These are phyloP conservation scores for Malassezia arunalokei DNA, from an alignment of 1,284 basidiomycete species.

Conservation along the genomic window DNA sequence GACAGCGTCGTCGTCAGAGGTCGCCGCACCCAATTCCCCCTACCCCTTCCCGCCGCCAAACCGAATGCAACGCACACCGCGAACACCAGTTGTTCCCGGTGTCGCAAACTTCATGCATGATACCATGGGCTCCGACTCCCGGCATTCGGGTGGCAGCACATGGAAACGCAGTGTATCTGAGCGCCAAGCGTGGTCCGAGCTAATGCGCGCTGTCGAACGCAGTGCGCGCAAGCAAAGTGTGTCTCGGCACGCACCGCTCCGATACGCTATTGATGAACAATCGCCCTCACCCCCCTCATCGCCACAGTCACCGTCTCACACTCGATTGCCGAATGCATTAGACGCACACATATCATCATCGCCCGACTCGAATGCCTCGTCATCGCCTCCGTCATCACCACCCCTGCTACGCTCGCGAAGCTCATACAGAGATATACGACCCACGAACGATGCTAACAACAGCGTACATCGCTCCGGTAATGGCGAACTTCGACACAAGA, in stretches of 20 bases:
- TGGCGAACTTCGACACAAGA: slow-evolving; percentile 10
- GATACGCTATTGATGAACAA: not conserved
- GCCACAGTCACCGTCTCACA: not conserved
- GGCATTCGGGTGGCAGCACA: slow-evolving; percentile 42
- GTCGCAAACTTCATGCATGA: slow-evolving; percentile 6
- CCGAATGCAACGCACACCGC: not conserved
- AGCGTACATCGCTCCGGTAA: no score
- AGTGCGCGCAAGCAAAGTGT: slow-evolving; percentile 28
- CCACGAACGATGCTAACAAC: not conserved
- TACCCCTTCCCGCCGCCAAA: not conserved
- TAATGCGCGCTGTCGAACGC: slow-evolving; percentile 39
- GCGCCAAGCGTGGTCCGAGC: slow-evolving; percentile 39
- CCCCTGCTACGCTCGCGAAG: slow-evolving; percentile 1
- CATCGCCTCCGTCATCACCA: not conserved
- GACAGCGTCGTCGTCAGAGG: not conserved
- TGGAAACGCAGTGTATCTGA: slow-evolving; percentile 40
- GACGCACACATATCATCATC: not conserved
- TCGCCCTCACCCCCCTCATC: not conserved
- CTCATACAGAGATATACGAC: slow-evolving; percentile 5
- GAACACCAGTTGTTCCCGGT: slow-evolving; percentile 6
- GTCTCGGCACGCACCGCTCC: not conserved
- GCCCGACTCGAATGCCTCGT: not conserved
- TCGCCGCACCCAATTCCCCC: not conserved
- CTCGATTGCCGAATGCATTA: not conserved
- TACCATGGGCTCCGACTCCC: slow-evolving; percentile 35